Base-by-base conservation (phyloP, 257 asterid species). In the Solanum lignicaule region DNA sequence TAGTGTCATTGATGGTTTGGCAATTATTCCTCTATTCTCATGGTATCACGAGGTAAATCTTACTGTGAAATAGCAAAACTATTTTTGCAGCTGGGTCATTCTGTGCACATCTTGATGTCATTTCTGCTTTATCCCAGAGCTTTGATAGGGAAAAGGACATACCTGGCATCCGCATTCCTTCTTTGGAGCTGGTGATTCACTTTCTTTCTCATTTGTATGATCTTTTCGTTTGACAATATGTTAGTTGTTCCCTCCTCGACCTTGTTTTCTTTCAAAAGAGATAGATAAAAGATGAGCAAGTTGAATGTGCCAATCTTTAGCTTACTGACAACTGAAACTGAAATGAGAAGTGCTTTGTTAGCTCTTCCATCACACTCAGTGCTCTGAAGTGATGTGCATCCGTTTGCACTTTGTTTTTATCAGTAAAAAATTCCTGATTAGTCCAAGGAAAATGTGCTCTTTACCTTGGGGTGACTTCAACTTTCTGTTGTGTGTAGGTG, bases 171-270 rank as follows among this genome's bases (percentile, higher is more conserved):
- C 96, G 91, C 15, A 90, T 96, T 88, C 98, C 98, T 32, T 89
- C 98, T 32, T 86, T 96, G 95, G 98, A 92, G 94, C 95, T 95
- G 99, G 99, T 95, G 98, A 94, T 93, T 96, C 88, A 93, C 98
- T 92, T 92, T 94, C 98, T 91, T 92, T 94, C 91, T 90, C 94
- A 95, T 93, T 93, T 32, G 96, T 93, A 94, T 94, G 97, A 36
- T 83, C 87, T 91, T 90, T 89, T 89, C 58, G 31, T 73, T 55
- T 85, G 86, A 46, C 23, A 29, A 69, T 90, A 23, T 88, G 73
- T 27, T 25, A 66, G 60, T 14, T 36, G 39, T 36, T 36, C 39
- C 39, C 39, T 36, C 39, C 39, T 36, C 83, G 55, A 9, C 84
- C 9, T 9, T 15, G 55, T 41, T 25, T 35, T 35, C 15, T 39